Conservation (phyloP, 2,329 filamentous ascomycete species). For the Delphinella strobiligena region DNA sequence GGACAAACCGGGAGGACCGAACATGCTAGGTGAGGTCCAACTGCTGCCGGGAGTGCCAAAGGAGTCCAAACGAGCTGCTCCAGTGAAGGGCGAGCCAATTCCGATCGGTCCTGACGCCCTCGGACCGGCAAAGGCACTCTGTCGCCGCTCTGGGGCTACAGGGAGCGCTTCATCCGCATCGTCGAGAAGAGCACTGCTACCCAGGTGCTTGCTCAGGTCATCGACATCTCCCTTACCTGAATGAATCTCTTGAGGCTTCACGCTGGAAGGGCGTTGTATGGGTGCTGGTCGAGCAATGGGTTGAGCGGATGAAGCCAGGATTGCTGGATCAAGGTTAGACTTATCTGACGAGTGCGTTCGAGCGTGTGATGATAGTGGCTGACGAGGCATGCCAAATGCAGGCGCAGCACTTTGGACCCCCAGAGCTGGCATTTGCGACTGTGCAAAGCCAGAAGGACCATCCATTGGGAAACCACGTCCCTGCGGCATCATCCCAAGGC, state of each 20-base stretch:
- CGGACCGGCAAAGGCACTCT: conserved; percentile 11
- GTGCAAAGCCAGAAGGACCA: conserved; percentile 44
- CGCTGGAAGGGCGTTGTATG: conserved; percentile 76
- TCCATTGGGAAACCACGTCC: conserved; percentile 44
- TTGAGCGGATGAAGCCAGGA: conserved; percentile 42
- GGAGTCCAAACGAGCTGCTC: conserved; percentile 19
- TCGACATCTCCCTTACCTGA: conserved; percentile 42
- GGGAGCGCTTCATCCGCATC: conserved; percentile 55
- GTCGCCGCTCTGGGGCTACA: conserved; percentile 27
- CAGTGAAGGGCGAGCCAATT: conserved; percentile 19
- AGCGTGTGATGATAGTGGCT: conserved; percentile 47
- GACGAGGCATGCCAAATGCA: conserved; percentile 21
- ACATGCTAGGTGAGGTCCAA: conserved; percentile 31
- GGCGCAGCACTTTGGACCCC: conserved; percentile 21
- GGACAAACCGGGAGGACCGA: conserved; percentile 22
- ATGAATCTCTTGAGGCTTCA: conserved; percentile 39
- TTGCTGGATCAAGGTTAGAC: conserved; percentile 45
- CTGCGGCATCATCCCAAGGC: conserved; percentile 47
- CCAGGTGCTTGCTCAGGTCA: conserved; percentile 50
- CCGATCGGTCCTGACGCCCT: conserved; percentile 12
- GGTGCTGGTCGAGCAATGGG: conserved; percentile 74
- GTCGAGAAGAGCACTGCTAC: conserved; percentile 76
- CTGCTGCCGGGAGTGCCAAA: conserved; percentile 24
- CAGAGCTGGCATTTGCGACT: conserved; percentile 15
- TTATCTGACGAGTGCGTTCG: conserved; percentile 59